Evolutionary conservation across 495 filamentous ascomycete genomes (phyloP).

Genomic region (Parachaetomium inaequale): DNA sequence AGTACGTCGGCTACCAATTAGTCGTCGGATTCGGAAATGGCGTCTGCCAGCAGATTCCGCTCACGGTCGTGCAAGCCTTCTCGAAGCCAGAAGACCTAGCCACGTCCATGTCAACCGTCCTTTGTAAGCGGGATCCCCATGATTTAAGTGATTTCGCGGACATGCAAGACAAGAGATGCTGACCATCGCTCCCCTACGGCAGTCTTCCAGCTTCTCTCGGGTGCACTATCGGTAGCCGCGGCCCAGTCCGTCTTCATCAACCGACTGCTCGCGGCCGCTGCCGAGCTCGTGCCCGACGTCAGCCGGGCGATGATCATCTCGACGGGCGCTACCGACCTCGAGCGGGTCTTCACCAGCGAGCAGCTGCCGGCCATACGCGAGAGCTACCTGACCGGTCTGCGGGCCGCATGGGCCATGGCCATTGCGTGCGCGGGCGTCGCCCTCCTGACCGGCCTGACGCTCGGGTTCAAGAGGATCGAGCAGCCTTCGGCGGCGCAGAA

Average conservation of each 20-base stretch:
- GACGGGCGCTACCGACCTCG: neutral
- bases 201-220: neutral
- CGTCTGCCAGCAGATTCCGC: neutral
- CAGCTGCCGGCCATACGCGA: neutral
- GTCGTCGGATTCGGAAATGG: neutral
- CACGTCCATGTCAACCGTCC: no score
- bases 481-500: no score
- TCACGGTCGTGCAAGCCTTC: neutral
- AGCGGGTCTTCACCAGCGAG: neutral
- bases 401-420: neutral
- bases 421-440: no score
- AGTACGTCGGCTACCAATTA: neutral
- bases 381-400: neutral
- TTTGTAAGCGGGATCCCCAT: no score
- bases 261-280: neutral
- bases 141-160: no score
- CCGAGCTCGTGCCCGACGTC: neutral
- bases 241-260: neutral
- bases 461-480: no score
- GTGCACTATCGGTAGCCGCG: neutral
- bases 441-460: no score
- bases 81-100: no score
- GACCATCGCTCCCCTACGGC: neutral
- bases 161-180: no score
- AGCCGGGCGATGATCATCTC: neutral